phyloP scores from a whole-genome alignment of 306 rosid species.

The Fragaria nilgerrensis region DNA sequence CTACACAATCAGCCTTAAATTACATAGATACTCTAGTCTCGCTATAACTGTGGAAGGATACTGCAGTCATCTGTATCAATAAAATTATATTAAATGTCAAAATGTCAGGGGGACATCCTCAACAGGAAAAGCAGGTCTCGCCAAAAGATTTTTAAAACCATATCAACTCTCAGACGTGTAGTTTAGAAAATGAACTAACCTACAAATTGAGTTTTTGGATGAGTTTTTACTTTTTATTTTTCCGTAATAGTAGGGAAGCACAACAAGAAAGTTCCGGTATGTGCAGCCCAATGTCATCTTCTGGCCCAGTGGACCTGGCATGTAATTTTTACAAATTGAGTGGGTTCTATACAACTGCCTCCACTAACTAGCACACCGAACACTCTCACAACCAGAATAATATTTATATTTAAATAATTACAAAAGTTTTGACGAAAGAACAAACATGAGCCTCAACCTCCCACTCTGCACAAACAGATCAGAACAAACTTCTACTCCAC shows the following conservation, averaged over 20 bases:
- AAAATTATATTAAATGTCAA: not conserved
- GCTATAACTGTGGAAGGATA: not conserved
- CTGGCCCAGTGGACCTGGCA: not conserved
- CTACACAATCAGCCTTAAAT: not conserved
- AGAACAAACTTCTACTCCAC: constrained; percentile 7
- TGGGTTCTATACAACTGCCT: not conserved
- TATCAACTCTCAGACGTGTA: not conserved
- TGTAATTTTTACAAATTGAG: not conserved
- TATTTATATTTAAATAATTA: not conserved
- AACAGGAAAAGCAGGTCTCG: not conserved
- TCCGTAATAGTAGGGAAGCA: not conserved
- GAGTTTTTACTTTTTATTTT: not conserved
- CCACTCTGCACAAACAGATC: constrained; percentile 16
- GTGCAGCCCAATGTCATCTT: not conserved
- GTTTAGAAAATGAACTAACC: not conserved
- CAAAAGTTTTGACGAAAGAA: not conserved
- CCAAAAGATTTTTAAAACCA: not conserved
- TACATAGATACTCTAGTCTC: not conserved
- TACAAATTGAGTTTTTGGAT: not conserved
- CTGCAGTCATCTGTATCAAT: not conserved
- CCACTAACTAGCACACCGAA: not conserved
- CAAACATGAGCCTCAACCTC: not conserved
- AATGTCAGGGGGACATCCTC: not conserved
- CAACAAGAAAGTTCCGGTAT: not conserved
- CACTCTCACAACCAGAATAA: not conserved